phyloP scores from a whole-genome alignment of 495 filamentous ascomycete species.

The Penicillium soppii region DNA sequence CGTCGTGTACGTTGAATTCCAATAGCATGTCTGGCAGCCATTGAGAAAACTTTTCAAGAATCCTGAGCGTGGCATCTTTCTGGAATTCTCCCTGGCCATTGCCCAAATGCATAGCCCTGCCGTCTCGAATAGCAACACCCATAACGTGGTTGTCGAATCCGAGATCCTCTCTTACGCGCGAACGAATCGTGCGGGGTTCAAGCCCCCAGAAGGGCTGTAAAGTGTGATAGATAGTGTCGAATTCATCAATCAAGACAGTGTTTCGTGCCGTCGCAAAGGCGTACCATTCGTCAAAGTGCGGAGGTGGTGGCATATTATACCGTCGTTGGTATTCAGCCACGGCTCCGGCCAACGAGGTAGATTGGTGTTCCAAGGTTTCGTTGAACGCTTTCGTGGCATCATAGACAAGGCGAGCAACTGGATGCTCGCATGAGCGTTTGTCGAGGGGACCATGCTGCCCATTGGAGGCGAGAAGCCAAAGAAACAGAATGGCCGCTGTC shows the following conservation, averaged over 20 bases:
- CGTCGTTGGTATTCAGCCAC: slow-evolving; percentile 53
- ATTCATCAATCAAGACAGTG: slow-evolving; percentile 62
- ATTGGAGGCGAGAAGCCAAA: background rate
- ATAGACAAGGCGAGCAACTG: slow-evolving; percentile 3
- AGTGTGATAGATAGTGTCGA: slow-evolving; percentile 52
- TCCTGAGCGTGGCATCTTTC: slow-evolving; percentile 6
- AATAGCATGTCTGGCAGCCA: slow-evolving; percentile 72
- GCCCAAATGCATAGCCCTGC: background rate
- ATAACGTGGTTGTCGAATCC: slow-evolving; percentile 7
- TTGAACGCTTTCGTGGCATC: slow-evolving; percentile 7
- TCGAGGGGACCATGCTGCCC: background rate
- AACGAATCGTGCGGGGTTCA: slow-evolving; percentile 6
- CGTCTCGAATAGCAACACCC: slow-evolving; percentile 10
- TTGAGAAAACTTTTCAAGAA: slow-evolving; percentile 6
- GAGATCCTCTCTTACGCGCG: slow-evolving; percentile 12
- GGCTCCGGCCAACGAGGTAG: slow-evolving; percentile 6
- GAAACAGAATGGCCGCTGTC: background rate
- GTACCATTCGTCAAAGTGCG: slow-evolving; percentile 67
- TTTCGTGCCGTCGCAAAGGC: slow-evolving; percentile 54
- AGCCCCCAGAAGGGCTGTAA: slow-evolving; percentile 57
- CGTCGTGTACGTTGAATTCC: slow-evolving; percentile 72
- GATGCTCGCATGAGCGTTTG: slow-evolving; percentile 7
- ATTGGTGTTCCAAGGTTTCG: slow-evolving; percentile 3
- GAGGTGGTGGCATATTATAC: slow-evolving; percentile 56
- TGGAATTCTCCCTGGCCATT: slow-evolving; percentile 10